A percentile compares a stretch with the other conserved stretches of the same genome.
phyloP scores from a whole-genome alignment of 805 yeast genomes.

The Lipomyces chichibuensis region DNA sequence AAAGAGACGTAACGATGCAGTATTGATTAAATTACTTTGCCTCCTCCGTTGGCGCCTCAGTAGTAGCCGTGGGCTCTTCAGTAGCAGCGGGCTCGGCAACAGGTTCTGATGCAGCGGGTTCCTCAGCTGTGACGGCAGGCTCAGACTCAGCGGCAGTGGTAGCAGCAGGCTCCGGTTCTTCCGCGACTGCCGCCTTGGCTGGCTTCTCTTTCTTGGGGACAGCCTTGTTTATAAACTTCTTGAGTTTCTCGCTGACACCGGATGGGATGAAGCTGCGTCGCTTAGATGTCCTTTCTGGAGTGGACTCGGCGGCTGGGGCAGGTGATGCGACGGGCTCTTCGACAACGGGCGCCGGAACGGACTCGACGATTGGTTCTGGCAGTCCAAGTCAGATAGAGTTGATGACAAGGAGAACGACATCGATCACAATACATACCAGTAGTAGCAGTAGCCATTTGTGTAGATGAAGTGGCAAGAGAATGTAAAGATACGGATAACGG shows the following conservation, averaged over 20 bases:
- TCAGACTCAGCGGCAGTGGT: slow-evolving; percentile 4
- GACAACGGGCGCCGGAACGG: slow-evolving; percentile 8
- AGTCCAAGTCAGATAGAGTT: neutral
- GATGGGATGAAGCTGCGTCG: slow-evolving; percentile 31
- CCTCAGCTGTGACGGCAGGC: slow-evolving; percentile 13
- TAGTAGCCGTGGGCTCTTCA: slow-evolving; percentile 10
- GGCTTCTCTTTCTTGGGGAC: slow-evolving; percentile 18
- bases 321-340: slow-evolving; percentile 15
- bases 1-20: neutral
- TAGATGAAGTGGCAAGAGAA: neutral
- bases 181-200: slow-evolving; percentile 12
- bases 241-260: slow-evolving; percentile 30
- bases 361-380: slow-evolving; percentile 14
- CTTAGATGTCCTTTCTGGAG: slow-evolving; percentile 20
- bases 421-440: neutral
- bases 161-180: too few species aligned
- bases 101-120: slow-evolving; percentile 20
- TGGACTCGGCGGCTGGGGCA: slow-evolving; percentile 17
- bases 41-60: slow-evolving; percentile 6
- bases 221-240: slow-evolving; percentile 29
- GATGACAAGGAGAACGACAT: neutral
- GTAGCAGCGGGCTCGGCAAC: slow-evolving; percentile 12
- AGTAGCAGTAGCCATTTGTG: slow-evolving; percentile 5
- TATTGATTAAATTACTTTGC: slow-evolving; percentile 4
- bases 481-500: neutral